phyloP scores from a whole-genome alignment of 2,329 filamentous ascomycete species.

The Sphaceloma murrayae region DNA sequence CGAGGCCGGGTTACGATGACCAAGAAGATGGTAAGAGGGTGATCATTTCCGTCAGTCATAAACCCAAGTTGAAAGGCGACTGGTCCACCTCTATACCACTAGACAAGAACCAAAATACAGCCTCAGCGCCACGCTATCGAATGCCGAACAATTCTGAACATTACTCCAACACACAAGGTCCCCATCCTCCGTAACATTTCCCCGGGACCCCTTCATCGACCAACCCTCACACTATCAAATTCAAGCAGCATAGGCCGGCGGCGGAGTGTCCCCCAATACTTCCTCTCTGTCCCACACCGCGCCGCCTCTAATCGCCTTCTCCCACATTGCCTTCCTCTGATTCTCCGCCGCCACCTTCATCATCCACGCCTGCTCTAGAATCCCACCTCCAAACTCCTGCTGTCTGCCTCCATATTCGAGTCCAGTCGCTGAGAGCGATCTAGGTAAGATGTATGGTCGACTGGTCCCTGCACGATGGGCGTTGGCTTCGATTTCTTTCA shows the following conservation, averaged over 20 bases:
- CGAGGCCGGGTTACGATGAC: background rate
- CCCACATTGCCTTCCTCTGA: conserved; percentile 74
- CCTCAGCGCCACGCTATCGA: background rate
- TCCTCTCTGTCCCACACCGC: conserved; percentile 19
- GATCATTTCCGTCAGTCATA: too few relatives aligned
- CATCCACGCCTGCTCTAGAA: conserved; percentile 76
- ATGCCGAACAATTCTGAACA: too few relatives aligned
- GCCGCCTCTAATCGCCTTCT: conserved; percentile 47
- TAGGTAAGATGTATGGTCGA: conserved; percentile 15
- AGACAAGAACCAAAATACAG: background rate
- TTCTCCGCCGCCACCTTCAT: conserved; percentile 92
- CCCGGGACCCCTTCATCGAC: background rate
- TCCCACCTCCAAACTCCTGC: conserved; percentile 35
- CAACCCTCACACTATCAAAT: too few relatives aligned
- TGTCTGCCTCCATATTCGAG: conserved; percentile 9
- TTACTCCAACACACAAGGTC: too few relatives aligned
- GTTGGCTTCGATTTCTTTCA: conserved; percentile 14
- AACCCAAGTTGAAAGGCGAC: background rate
- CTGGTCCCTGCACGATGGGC: conserved; percentile 9
- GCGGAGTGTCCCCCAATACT: conserved; percentile 23
- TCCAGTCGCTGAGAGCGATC: conserved; percentile 20
- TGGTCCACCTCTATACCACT: background rate
- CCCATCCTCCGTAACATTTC: too few relatives aligned
- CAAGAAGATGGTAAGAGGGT: background rate
- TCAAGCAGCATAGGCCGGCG: conserved; percentile 31